A percentile compares a stretch with the other conserved stretches of the same genome.
phyloP scores from a whole-genome alignment of 2,329 filamentous ascomycete species.

The Fusarium sp. region DNA sequence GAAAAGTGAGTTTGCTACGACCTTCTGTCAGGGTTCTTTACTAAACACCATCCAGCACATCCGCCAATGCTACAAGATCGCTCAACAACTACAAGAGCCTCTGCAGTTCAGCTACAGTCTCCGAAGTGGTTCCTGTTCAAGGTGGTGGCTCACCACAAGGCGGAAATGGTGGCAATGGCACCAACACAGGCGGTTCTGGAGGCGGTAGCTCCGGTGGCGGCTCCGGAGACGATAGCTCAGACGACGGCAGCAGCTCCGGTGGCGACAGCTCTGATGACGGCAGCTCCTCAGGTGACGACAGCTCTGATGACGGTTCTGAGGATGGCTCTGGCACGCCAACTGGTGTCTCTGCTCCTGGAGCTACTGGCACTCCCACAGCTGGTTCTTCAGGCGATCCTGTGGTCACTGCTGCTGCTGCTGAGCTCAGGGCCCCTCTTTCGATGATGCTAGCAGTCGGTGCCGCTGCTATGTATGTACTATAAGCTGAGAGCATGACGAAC shows the following conservation, averaged over 20 bases:
- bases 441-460: conserved; percentile 55
- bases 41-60: conserved; percentile 48
- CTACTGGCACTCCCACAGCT: conserved; percentile 34
- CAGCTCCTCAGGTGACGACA: not conserved
- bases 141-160: conserved; percentile 24
- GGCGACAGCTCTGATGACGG: not conserved
- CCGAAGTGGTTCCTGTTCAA: conserved; percentile 41
- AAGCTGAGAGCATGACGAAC: conserved; percentile 9
- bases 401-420: conserved; percentile 38
- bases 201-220: not conserved
- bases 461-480: conserved; percentile 54
- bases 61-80: conserved; percentile 62
- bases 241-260: not conserved
- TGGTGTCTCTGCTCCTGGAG: conserved; percentile 23
- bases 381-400: conserved; percentile 29
- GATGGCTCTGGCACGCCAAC: conserved; percentile 7
- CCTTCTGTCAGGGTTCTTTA: not conserved
- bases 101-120: conserved; percentile 46
- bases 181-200: not conserved
- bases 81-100: conserved; percentile 59
- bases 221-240: not conserved
- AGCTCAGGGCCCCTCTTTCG: conserved; percentile 52
- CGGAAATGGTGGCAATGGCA: conserved; percentile 29
- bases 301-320: conserved; percentile 2
- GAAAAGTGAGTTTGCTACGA: conserved; percentile 64